Evolutionary conservation across 1,284 basidiomycete genomes (phyloP).

Genomic region (Ceratorhiza oryzae-sativae): DNA sequence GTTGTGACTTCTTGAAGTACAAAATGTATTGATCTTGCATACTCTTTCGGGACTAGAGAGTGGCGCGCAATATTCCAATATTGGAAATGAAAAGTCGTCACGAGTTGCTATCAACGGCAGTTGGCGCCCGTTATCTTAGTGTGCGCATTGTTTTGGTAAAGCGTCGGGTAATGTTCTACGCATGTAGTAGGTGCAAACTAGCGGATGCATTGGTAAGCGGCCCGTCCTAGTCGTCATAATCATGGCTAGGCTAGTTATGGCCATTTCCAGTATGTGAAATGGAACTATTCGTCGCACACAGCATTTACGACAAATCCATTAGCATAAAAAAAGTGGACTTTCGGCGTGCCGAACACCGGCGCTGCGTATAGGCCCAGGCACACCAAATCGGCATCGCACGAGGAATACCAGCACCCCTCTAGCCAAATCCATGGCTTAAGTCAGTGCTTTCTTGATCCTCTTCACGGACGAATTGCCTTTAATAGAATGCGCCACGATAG

Average conservation of each 20-base stretch:
- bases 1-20: background rate
- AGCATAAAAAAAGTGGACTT: background rate
- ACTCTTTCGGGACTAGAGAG: too few species aligned
- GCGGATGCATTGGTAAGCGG: background rate
- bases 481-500: background rate
- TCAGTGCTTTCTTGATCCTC: background rate
- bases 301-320: background rate
- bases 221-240: background rate
- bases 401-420: background rate
- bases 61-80: background rate
- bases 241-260: background rate
- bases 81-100: background rate
- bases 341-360: background rate
- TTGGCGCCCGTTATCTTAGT: background rate
- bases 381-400: constrained; percentile 9
- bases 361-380: background rate
- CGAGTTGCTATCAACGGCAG: background rate
- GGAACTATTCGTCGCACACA: background rate
- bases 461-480: background rate
- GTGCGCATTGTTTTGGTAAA: background rate
- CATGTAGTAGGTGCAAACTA: background rate
- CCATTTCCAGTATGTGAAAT: background rate
- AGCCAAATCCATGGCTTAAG: background rate
- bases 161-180: background rate
- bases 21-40: background rate